Percentiles rank a stretch among this genome's conserved stretches.
Evolutionary conservation across 179 eudicot species (phyloP).

Genomic region (Drosera spatulata): DNA sequence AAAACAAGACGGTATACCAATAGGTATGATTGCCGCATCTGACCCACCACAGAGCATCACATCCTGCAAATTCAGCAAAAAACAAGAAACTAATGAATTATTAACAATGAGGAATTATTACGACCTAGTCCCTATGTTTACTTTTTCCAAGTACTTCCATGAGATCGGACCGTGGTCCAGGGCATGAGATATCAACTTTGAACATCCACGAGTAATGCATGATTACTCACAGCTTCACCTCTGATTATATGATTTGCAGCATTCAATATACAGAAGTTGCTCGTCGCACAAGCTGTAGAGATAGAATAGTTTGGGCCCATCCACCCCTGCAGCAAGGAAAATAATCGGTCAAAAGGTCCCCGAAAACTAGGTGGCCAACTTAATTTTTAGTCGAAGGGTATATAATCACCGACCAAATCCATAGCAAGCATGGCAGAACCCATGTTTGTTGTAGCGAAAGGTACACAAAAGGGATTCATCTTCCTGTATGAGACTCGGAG

Average conservation of each 20-base stretch:
- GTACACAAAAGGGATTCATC: slow-evolving; percentile 97
- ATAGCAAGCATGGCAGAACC: slow-evolving; percentile 98
- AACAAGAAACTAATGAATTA: neutral
- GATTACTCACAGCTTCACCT: slow-evolving; percentile 85
- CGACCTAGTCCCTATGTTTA: neutral
- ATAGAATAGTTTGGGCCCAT: slow-evolving; percentile 99
- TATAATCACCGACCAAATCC: slow-evolving; percentile 62
- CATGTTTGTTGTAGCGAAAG: slow-evolving; percentile 95
- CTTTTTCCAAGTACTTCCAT: neutral
- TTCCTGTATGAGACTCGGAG: slow-evolving; percentile 83
- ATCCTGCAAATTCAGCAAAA: slow-evolving; percentile 36
- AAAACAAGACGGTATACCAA: slow-evolving; percentile 33
- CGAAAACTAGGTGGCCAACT: slow-evolving; percentile 1
- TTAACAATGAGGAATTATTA: neutral
- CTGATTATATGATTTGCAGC: slow-evolving; percentile 90
- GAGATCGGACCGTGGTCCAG: neutral
- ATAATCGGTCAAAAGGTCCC: slow-evolving; percentile 4
- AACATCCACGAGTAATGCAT: slow-evolving; percentile 5
- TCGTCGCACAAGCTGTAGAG: slow-evolving; percentile 97
- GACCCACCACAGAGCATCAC: slow-evolving; percentile 99
- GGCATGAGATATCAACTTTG: neutral
- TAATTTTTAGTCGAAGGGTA: neutral
- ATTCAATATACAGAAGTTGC: slow-evolving; percentile 91
- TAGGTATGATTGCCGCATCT: slow-evolving; percentile 83
- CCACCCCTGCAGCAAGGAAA: slow-evolving; percentile 63